Conservation (phyloP, 805 yeast species). For the Yamadazyma tumulicola region DNA sequence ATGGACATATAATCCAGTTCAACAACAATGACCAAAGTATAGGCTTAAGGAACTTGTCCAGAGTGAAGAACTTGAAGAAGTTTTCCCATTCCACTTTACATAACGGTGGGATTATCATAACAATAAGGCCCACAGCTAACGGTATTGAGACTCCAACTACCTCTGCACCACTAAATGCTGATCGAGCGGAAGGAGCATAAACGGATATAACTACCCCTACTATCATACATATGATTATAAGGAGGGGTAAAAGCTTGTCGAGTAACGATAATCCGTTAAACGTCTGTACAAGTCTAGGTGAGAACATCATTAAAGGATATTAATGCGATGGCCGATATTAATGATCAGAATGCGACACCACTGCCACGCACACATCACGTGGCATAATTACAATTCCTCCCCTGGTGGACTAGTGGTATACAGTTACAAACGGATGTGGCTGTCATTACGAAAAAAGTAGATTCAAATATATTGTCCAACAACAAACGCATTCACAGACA, state of each 20-base stretch:
- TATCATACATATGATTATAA: conserved; percentile 34
- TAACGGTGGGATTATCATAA: conserved; percentile 58
- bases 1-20: conserved; percentile 57
- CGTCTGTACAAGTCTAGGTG: conserved; percentile 1
- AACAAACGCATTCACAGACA: too few relatives aligned
- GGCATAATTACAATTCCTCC: too few relatives aligned
- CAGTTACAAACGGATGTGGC: too few relatives aligned
- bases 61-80: conserved; percentile 15
- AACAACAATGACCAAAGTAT: conserved; percentile 39
- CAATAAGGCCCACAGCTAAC: conserved; percentile 47
- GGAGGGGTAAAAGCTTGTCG: conserved; percentile 35
- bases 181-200: conserved; percentile 34
- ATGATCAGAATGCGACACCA: too few relatives aligned
- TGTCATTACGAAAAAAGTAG: too few relatives aligned
- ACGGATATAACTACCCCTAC: conserved; percentile 40
- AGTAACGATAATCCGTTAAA: conserved; percentile 19
- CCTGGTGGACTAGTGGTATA: too few relatives aligned
- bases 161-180: conserved; percentile 31
- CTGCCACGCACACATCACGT: too few relatives aligned
- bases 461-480: too few relatives aligned
- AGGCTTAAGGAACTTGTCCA: conserved; percentile 14
- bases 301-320: background rate
- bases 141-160: conserved; percentile 42
- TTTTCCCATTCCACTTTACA: conserved; percentile 53
- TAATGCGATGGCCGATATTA: too few relatives aligned